Evolutionary conservation across 805 yeast genomes (phyloP).

Genomic region (Maudiozyma bulderi): DNA sequence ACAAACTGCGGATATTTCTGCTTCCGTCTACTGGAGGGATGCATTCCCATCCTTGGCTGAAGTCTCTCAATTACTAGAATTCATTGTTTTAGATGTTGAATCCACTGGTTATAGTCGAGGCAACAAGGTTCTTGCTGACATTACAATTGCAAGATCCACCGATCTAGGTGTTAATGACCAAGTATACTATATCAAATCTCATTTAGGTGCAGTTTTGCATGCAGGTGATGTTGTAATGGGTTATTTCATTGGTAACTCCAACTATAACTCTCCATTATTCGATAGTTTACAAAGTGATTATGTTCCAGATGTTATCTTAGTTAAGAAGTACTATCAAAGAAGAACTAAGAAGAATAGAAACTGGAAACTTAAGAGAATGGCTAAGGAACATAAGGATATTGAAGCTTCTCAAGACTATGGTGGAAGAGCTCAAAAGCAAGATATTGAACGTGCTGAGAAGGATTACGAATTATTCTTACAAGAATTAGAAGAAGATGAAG

Average conservation of each 20-base stretch:
- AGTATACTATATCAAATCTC: constrained; percentile 78
- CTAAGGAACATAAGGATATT: constrained; percentile 84
- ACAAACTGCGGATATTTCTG: constrained; percentile 63
- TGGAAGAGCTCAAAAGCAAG: constrained; percentile 73
- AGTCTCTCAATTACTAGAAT: constrained; percentile 69
- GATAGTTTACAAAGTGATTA: constrained; percentile 55
- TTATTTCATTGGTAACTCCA: constrained; percentile 73
- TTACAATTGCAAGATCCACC: constrained; percentile 78
- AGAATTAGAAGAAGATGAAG: constrained; percentile 94
- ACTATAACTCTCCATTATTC: constrained; percentile 81
- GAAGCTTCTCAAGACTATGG: constrained; percentile 56
- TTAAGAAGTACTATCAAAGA: constrained; percentile 82
- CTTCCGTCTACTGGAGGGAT: constrained; percentile 68
- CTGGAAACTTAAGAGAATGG: constrained; percentile 97
- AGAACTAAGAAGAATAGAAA: constrained; percentile 64
- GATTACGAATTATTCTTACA: constrained; percentile 94
- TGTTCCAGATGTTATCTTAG: constrained; percentile 76
- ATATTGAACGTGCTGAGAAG: constrained; percentile 82
- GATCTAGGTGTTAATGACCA: constrained; percentile 84
- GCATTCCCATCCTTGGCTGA: constrained; percentile 75
- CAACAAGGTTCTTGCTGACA: constrained; percentile 75
- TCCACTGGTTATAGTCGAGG: constrained; percentile 77
- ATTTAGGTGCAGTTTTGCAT: constrained; percentile 87
- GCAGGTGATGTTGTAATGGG: constrained; percentile 96
- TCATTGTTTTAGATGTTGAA: constrained; percentile 86